phyloP scores from a whole-genome alignment of 2,329 filamentous ascomycete species.

The Trichophyton rubrum region DNA sequence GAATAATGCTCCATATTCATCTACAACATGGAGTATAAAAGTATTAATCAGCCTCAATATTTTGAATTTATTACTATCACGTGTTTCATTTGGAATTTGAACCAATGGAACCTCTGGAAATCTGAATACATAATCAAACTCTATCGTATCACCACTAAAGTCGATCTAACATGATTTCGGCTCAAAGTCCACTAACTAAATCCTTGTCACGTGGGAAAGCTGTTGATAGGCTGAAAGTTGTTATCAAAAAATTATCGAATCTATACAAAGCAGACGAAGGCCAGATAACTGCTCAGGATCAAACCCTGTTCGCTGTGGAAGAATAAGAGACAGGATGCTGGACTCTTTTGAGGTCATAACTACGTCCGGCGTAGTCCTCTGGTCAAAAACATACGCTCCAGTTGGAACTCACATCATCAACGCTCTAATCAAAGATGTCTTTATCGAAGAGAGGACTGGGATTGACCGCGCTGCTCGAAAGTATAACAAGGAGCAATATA shows the following conservation, averaged over 20 bases:
- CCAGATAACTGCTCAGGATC: background rate
- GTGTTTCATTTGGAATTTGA: too few species aligned
- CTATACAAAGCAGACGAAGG: background rate
- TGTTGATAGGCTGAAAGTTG: background rate
- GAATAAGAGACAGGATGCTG: constrained; percentile 50
- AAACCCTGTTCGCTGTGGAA: background rate
- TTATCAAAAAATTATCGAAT: background rate
- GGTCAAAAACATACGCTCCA: constrained; percentile 75
- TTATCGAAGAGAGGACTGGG: constrained; percentile 83
- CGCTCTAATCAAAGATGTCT: constrained; percentile 87
- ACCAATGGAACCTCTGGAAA: background rate
- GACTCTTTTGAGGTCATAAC: constrained; percentile 96
- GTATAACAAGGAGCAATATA: constrained; percentile 88
- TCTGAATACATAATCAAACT: background rate
- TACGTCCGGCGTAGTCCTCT: constrained; percentile 89
- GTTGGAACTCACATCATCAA: constrained; percentile 79
- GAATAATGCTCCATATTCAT: too few species aligned
- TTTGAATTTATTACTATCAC: too few species aligned
- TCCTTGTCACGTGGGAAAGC: background rate
- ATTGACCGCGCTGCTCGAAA: constrained; percentile 52
- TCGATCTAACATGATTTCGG: background rate
- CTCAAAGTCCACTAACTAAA: background rate
- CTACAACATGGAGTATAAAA: too few species aligned
- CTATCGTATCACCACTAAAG: background rate
- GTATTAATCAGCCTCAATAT: too few species aligned